Percentiles rank a stretch among this genome's conserved stretches.
These are phyloP conservation scores for Lasiosphaeria miniovina DNA, from an alignment of 495 filamentous ascomycete species.

Conservation along the genomic window DNA sequence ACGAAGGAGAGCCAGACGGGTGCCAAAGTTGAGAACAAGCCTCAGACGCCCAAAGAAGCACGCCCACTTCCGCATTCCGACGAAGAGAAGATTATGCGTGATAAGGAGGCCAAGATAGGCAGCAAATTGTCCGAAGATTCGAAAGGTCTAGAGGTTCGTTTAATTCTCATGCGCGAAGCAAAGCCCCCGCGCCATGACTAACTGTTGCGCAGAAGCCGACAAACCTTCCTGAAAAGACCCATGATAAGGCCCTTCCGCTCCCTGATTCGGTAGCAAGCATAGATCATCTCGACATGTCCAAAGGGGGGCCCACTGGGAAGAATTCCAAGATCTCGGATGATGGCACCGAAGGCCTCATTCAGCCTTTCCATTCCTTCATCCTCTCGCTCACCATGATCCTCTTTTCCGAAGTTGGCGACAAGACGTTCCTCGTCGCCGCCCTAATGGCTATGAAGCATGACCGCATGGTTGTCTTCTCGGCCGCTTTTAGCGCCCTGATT, in stretches of 20 bases:
- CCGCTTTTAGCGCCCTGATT: conserved; percentile 86
- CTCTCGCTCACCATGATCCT: conserved; percentile 97
- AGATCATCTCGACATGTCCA: conserved; percentile 64
- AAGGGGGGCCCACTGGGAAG: conserved; percentile 36
- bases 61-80: conserved; percentile 79
- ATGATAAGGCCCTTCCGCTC: conserved; percentile 73
- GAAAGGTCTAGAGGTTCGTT: conserved; percentile 64
- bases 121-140: conserved; percentile 43
- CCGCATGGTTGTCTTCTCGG: conserved; percentile 86
- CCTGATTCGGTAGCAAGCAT: conserved; percentile 60
- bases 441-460: conserved; percentile 99
- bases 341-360: conserved; percentile 63
- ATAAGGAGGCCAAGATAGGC: conserved; percentile 33
- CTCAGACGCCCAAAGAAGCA: conserved; percentile 78
- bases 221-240: conserved; percentile 74
- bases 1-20: conserved; percentile 57
- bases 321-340: conserved; percentile 35
- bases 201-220: conserved; percentile 65
- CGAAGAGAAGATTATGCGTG: conserved; percentile 53
- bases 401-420: conserved; percentile 96
- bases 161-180: background rate
- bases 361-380: conserved; percentile 84
- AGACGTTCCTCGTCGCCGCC: conserved; percentile 95
- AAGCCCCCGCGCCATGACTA: background rate
- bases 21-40: conserved; percentile 65